Evolutionary conservation across 225 moss, liverwort and hornwort genomes (phyloP).

Genomic region (Pseudoscleropodium purum): DNA sequence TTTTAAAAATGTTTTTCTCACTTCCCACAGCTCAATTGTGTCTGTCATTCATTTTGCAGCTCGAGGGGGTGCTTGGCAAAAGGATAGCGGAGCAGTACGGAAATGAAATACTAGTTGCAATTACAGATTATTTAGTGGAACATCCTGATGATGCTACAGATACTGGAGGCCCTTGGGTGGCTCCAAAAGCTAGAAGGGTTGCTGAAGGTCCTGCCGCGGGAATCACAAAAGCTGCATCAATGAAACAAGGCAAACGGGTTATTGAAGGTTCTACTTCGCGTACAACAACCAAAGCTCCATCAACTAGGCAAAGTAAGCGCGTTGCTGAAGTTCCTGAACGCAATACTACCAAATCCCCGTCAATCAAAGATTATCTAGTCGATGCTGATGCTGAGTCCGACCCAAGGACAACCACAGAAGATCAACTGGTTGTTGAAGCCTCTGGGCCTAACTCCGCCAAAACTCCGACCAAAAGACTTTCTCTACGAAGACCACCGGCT

Average conservation of each 20-base stretch:
- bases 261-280: not conserved
- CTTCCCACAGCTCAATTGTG: not conserved
- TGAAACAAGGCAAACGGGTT: constrained; percentile 15
- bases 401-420: constrained; percentile 23
- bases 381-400: constrained; percentile 20
- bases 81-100: constrained; percentile 73
- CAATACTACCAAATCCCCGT: constrained; percentile 1
- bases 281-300: constrained; percentile 6
- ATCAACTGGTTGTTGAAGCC: not conserved
- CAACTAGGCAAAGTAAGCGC: constrained; percentile 13
- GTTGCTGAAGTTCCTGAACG: constrained; percentile 8
- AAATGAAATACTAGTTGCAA: constrained; percentile 47
- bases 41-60: constrained; percentile 25
- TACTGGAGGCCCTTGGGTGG: constrained; percentile 58
- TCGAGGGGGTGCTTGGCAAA: constrained; percentile 74
- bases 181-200: constrained; percentile 39
- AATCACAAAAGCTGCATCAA: constrained; percentile 18
- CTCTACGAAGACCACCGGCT: not conserved
- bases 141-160: constrained; percentile 40
- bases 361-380: constrained; percentile 41
- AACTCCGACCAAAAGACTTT: constrained; percentile 22
- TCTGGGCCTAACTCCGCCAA: not conserved
- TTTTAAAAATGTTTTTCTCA: not conserved
- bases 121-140: constrained; percentile 37
- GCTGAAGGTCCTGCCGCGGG: constrained; percentile 2